These are phyloP conservation scores for Mitragyna speciosa DNA, from an alignment of 257 asterid genomes.

Conservation along the genomic window DNA sequence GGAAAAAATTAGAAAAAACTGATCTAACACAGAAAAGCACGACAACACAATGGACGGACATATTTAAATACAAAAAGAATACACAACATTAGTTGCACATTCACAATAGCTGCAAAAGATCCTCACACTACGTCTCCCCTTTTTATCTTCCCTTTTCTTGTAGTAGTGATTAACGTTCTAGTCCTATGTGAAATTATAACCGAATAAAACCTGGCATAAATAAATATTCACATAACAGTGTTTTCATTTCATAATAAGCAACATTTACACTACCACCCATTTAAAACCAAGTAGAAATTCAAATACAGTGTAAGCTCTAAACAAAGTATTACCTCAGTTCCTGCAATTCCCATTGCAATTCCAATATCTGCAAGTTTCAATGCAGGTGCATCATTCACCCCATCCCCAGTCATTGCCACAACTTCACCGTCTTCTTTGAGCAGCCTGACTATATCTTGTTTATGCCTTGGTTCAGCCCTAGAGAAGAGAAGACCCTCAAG, in stretches of 20 bases:
- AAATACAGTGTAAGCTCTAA: background rate
- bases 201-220: background rate
- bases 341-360: slow-evolving; percentile 96
- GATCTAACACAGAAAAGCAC: background rate
- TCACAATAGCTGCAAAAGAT: background rate
- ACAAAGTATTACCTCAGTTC: slow-evolving; percentile 72
- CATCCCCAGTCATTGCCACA: slow-evolving; percentile 99
- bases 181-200: background rate
- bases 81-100: background rate
- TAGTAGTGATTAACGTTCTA: too few relatives aligned
- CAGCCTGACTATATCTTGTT: slow-evolving; percentile 95
- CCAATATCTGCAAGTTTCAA: slow-evolving; percentile 96
- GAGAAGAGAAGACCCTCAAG: slow-evolving; percentile 91
- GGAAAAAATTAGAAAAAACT: background rate
- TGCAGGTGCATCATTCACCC: slow-evolving; percentile 98
- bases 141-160: background rate
- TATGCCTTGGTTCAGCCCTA: slow-evolving; percentile 99
- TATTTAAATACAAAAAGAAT: background rate
- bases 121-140: background rate
- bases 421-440: slow-evolving; percentile 96
- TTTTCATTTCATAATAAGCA: background rate
- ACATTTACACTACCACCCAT: background rate
- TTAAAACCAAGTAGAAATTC: background rate
- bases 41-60: background rate
- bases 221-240: background rate